Conservation (phyloP, 345 rosid species). For the Luvunga scandens region DNA sequence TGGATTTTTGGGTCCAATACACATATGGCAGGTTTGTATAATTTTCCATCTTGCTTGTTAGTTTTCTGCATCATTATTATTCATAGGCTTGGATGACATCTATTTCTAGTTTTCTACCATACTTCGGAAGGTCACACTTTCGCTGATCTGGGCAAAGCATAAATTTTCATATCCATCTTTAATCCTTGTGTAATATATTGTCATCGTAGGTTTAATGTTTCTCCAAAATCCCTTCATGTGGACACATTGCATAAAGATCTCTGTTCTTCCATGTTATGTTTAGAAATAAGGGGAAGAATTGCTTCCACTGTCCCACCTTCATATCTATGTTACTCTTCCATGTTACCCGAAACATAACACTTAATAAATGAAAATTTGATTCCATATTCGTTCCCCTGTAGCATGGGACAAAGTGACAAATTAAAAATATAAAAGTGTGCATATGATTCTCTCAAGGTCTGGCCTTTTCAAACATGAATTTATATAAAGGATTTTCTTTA, state of each 20-base stretch:
- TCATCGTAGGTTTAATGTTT: neutral
- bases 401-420: neutral
- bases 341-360: neutral
- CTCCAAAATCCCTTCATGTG: neutral
- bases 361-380: neutral
- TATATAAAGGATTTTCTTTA: too few relatives aligned
- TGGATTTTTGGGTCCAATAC: slow-evolving; percentile 76
- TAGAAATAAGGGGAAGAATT: neutral
- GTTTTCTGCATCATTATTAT: neutral
- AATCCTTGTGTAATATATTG: neutral
- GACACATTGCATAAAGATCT: too few relatives aligned
- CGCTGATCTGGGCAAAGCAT: neutral
- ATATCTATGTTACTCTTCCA: neutral
- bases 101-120: neutral
- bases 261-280: neutral
- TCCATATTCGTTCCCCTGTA: neutral
- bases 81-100: neutral
- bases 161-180: neutral
- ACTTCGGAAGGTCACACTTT: neutral
- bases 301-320: neutral
- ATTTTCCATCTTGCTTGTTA: slow-evolving; percentile 11
- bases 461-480: neutral
- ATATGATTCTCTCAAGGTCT: neutral
- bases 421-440: neutral
- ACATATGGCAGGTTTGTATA: slow-evolving; percentile 90